Evolutionary conservation across 1,284 basidiomycete species (phyloP).

Genomic region (Neotropicomus parvogracilis): DNA sequence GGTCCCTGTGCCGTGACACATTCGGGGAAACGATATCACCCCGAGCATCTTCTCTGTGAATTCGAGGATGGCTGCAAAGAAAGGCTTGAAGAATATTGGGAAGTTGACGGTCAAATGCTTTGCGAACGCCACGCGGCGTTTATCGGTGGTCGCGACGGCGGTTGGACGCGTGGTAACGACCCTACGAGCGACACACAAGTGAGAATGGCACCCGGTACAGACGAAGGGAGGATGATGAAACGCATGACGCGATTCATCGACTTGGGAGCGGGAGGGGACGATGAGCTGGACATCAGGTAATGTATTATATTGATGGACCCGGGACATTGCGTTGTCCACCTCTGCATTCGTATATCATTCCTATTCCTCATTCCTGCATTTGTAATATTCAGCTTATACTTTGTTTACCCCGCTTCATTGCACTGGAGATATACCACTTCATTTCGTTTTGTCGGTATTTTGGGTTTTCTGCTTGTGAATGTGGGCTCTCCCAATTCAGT

Average conservation of each 20-base stretch:
- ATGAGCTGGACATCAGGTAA: conserved; percentile 33
- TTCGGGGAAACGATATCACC: conserved; percentile 75
- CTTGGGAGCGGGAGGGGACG: conserved; percentile 34
- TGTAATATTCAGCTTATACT: conserved; percentile 21
- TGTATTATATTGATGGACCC: conserved; percentile 18
- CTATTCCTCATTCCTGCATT: conserved; percentile 16
- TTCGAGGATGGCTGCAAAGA: conserved; percentile 56
- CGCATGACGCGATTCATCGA: conserved; percentile 66
- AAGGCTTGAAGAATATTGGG: conserved; percentile 77
- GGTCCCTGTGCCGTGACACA: conserved; percentile 84
- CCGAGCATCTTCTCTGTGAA: conserved; percentile 78
- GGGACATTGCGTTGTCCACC: conserved; percentile 14
- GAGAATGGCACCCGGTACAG: conserved; percentile 28
- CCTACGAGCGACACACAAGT: conserved; percentile 19
- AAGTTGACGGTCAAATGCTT: conserved; percentile 75
- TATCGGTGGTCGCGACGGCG: conserved; percentile 14
- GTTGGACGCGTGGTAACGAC: conserved; percentile 21
- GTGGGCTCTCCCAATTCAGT: conserved; percentile 9
- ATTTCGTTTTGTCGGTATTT: conserved; percentile 19
- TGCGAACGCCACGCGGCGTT: conserved; percentile 71
- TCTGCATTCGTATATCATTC: conserved; percentile 16
- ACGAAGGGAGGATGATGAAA: conserved; percentile 52
- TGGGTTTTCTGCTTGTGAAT: conserved; percentile 8
- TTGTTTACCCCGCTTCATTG: conserved; percentile 12
- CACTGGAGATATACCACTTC: conserved; percentile 28